Evolutionary conservation across 1,139 yeast genomes (phyloP).

Genomic region (Nakaseomyces sp.): DNA sequence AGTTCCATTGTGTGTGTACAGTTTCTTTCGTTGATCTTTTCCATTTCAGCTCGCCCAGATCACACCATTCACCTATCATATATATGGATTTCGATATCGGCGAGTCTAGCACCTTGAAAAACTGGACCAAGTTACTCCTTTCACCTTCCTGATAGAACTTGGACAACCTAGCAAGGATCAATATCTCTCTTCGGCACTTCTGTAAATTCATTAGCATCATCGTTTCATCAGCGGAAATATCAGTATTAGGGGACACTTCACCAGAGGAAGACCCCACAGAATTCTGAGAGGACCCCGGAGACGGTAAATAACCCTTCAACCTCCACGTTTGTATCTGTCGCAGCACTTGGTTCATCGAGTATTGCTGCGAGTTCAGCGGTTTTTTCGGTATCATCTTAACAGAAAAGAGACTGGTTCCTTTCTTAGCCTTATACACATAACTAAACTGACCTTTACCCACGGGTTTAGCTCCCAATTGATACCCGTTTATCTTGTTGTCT

Average conservation of each 20-base stretch:
- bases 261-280: slow-evolving; percentile 5
- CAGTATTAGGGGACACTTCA: background rate
- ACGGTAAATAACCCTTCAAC: slow-evolving; percentile 11
- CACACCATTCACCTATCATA: slow-evolving; percentile 27
- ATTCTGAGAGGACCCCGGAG: background rate
- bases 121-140: slow-evolving; percentile 15
- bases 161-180: slow-evolving; percentile 16
- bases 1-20: slow-evolving; percentile 23
- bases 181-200: slow-evolving; percentile 30
- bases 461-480: slow-evolving; percentile 1
- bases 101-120: slow-evolving; percentile 26
- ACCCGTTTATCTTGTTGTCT: background rate
- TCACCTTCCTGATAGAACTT: slow-evolving; percentile 2
- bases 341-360: slow-evolving; percentile 29
- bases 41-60: slow-evolving; percentile 30
- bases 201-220: slow-evolving; percentile 25
- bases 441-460: slow-evolving; percentile 40
- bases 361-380: slow-evolving; percentile 20
- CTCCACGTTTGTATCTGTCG: slow-evolving; percentile 24
- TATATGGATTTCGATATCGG: slow-evolving; percentile 23
- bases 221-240: slow-evolving; percentile 20
- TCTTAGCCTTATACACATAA: slow-evolving; percentile 32
- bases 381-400: slow-evolving; percentile 25
- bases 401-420: slow-evolving; percentile 17
- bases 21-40: slow-evolving; percentile 14